Evolutionary conservation across 805 yeast species (phyloP).

Genomic region (Hermanozyma aechmeae): DNA sequence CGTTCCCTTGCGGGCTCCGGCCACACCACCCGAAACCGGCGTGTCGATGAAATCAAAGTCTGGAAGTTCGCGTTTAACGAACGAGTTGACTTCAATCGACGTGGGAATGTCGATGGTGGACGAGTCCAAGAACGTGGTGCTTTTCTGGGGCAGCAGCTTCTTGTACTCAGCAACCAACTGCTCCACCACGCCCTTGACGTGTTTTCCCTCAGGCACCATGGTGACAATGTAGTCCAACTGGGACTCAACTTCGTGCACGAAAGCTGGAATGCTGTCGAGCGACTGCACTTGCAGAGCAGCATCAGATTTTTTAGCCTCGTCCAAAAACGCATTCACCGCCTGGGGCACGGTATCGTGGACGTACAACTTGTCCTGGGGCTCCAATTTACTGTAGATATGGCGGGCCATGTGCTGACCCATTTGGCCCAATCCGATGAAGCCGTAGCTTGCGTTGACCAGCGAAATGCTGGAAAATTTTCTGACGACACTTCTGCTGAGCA

Average conservation of each 20-base stretch:
- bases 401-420: constrained; percentile 51
- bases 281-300: constrained; percentile 13
- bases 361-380: constrained; percentile 27
- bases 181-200: constrained; percentile 32
- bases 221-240: constrained; percentile 36
- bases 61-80: constrained; percentile 22
- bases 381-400: constrained; percentile 33
- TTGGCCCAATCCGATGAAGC: constrained; percentile 49
- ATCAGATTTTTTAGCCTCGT: constrained; percentile 12
- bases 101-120: constrained; percentile 45
- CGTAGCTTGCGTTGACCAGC: constrained; percentile 20
- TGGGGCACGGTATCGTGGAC: constrained; percentile 33
- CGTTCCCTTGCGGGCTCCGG: constrained; percentile 44
- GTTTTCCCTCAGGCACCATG: constrained; percentile 48
- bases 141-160: constrained; percentile 1
- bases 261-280: constrained; percentile 13
- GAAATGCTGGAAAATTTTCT: neutral
- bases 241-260: constrained; percentile 20
- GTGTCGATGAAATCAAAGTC: constrained; percentile 40
- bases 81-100: constrained; percentile 29
- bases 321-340: constrained; percentile 16
- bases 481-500: too few species aligned
- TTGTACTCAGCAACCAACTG: constrained; percentile 27
- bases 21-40: constrained; percentile 49
- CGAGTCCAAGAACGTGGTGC: constrained; percentile 35